Evolutionary conservation across 495 filamentous ascomycete species (phyloP).

Genomic region (Chaetomium cochliodes): DNA sequence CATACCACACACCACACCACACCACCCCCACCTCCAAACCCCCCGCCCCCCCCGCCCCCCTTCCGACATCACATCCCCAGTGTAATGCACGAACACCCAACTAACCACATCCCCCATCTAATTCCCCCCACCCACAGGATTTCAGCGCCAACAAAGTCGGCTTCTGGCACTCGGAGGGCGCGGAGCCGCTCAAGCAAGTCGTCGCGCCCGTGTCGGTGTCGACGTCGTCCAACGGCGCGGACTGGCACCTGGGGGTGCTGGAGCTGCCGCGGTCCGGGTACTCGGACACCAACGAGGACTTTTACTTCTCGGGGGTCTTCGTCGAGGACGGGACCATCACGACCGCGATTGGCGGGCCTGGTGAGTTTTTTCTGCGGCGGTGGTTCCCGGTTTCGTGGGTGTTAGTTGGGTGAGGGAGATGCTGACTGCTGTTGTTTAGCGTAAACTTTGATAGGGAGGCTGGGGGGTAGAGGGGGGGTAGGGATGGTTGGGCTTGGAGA

Average conservation of each 20-base stretch:
- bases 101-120: neutral
- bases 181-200: slow-evolving; percentile 51
- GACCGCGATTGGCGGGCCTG: slow-evolving; percentile 43
- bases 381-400: neutral
- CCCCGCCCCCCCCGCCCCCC: slow-evolving; percentile 41
- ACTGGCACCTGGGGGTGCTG: slow-evolving; percentile 75
- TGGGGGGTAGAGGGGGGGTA: neutral
- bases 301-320: slow-evolving; percentile 71
- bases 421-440: slow-evolving; percentile 20
- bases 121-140: slow-evolving; percentile 69
- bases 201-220: slow-evolving; percentile 32
- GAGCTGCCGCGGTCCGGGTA: slow-evolving; percentile 60
- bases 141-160: slow-evolving; percentile 60
- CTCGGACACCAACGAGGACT: slow-evolving; percentile 60
- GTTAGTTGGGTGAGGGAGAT: no score
- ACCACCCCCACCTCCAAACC: slow-evolving; percentile 40
- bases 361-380: slow-evolving; percentile 9
- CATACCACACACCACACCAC: slow-evolving; percentile 44
- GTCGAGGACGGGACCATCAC: slow-evolving; percentile 65
- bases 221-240: slow-evolving; percentile 63
- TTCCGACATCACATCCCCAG: no score
- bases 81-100: no score
- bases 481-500: neutral
- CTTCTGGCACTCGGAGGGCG: slow-evolving; percentile 67
- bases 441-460: slow-evolving; percentile 32